Conservation (phyloP, 1,139 yeast genomes). For the Magnusiomyces paraingens region DNA sequence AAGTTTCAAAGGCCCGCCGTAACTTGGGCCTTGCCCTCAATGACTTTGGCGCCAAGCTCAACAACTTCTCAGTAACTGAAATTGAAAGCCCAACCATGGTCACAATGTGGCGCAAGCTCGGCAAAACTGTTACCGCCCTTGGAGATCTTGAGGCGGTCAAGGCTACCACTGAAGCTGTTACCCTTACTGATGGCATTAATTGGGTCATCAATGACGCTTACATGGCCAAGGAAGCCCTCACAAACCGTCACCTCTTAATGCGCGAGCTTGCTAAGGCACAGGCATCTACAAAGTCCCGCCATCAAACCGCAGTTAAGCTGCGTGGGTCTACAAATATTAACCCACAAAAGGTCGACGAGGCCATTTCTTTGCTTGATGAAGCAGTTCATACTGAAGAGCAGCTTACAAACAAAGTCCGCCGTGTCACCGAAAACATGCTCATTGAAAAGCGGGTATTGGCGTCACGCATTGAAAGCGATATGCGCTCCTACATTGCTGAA, state of each 20-base stretch:
- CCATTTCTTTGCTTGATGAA: slow-evolving; percentile 68
- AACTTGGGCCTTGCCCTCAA: slow-evolving; percentile 50
- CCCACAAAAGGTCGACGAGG: slow-evolving; percentile 88
- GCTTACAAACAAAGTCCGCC: slow-evolving; percentile 62
- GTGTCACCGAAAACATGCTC: slow-evolving; percentile 82
- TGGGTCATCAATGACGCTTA: slow-evolving; percentile 68
- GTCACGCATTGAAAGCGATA: slow-evolving; percentile 48
- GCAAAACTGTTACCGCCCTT: slow-evolving; percentile 58
- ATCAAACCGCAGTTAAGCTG: slow-evolving; percentile 65
- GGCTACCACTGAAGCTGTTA: slow-evolving; percentile 67
- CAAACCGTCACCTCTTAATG: slow-evolving; percentile 88
- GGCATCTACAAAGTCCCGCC: slow-evolving; percentile 60
- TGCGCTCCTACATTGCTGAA: slow-evolving; percentile 50
- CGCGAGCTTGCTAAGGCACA: slow-evolving; percentile 81
- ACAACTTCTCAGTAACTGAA: slow-evolving; percentile 47
- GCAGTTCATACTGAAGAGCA: slow-evolving; percentile 77
- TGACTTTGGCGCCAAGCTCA: slow-evolving; percentile 59
- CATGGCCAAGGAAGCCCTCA: slow-evolving; percentile 84
- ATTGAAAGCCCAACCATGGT: slow-evolving; percentile 59
- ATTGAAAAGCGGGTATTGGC: slow-evolving; percentile 59
- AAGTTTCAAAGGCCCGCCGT: slow-evolving; percentile 49
- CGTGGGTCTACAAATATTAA: slow-evolving; percentile 71
- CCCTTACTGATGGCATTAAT: slow-evolving; percentile 69
- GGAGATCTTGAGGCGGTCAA: slow-evolving; percentile 75
- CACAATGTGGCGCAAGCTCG: slow-evolving; percentile 74